Conservation (phyloP, 2,329 filamentous ascomycete species). For the Hypoxylon rubiginosum region DNA sequence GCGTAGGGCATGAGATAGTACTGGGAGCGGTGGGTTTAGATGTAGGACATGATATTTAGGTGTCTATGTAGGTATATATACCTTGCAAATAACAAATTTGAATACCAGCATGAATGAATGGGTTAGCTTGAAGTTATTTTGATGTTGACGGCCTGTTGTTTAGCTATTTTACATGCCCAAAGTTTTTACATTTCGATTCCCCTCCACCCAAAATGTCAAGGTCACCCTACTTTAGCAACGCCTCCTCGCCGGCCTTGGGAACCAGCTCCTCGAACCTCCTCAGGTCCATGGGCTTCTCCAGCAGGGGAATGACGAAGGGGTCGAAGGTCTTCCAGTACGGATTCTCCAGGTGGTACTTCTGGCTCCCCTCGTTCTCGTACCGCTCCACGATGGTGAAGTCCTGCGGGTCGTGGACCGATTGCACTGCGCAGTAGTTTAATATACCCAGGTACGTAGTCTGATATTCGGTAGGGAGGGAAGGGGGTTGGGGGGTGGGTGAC, state of each 20-base stretch:
- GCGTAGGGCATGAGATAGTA: background rate
- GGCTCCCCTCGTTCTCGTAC: conserved; percentile 74
- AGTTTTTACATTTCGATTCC: background rate
- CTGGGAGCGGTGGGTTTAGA: background rate
- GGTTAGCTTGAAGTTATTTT: background rate
- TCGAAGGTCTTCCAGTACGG: conserved; percentile 84
- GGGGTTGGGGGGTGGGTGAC: conserved; percentile 2
- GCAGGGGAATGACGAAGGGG: conserved; percentile 76
- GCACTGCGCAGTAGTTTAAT: conserved; percentile 59
- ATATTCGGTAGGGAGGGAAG: background rate
- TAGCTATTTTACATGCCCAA: background rate
- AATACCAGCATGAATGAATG: background rate
- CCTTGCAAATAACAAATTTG: conserved; percentile 1
- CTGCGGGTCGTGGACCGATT: conserved; percentile 75
- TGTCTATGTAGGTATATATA: background rate
- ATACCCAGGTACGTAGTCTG: background rate
- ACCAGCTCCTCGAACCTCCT: conserved; percentile 75
- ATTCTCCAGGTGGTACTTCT: conserved; percentile 75
- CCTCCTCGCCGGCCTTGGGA: conserved; percentile 53
- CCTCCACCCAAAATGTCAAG: background rate
- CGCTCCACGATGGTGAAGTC: conserved; percentile 83
- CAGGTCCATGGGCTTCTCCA: conserved; percentile 78
- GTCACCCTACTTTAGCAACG: conserved; percentile 40
- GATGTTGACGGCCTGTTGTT: background rate
- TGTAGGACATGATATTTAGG: background rate